Evolutionary conservation across 306 rosid species (phyloP), one percentile per base, ranked within the genome.

Genomic region (Begonia masoniana): DNA sequence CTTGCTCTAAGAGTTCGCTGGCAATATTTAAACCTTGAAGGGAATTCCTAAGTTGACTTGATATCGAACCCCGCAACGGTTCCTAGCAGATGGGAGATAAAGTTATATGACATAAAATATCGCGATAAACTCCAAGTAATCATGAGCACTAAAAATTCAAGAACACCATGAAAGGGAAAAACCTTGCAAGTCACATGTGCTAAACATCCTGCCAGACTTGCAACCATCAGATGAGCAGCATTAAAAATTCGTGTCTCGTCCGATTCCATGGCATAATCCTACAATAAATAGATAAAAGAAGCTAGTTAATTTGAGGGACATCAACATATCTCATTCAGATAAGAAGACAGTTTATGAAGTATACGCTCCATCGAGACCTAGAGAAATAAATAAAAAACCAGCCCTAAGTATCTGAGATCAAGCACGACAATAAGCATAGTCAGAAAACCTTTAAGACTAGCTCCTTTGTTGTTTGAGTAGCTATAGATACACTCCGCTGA

Each of bases 111-210:
- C 17, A 15, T n/a, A 7, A 55, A 62, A 24, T 31, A 54, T 45
- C 36, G 23, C 13, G 42, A 15, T 19, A 47, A 69, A 46, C 52
- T 48, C 13, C 14, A 13, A 11, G 17, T 26, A 63, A 63, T 42
- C 26, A 68, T 52, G 41, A 43, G 45, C 41, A 43, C 55, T 8
- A 17, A 55, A 60, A 12, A 47, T 12, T 12, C 31, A 50, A 19
- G 42, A 48, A 65, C 52, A 57, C 65, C 53, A 47, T 21, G 39
- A 19, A 26, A 21, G 56, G 57, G 14, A 31, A 43, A 16, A 58
- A 92, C 99, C 85, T 92, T 92, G 99, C 99, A 92, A 9, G 96
- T 92, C 45, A 92, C 96, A 60, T 92, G 99, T 45, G 99, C 99
- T 62, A 92, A 76, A 68, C 99, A 81, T 71, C 96, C 99, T 21